phyloP scores from a whole-genome alignment of 2,329 filamentous ascomycete species.

The Tympanopsis confertula region DNA sequence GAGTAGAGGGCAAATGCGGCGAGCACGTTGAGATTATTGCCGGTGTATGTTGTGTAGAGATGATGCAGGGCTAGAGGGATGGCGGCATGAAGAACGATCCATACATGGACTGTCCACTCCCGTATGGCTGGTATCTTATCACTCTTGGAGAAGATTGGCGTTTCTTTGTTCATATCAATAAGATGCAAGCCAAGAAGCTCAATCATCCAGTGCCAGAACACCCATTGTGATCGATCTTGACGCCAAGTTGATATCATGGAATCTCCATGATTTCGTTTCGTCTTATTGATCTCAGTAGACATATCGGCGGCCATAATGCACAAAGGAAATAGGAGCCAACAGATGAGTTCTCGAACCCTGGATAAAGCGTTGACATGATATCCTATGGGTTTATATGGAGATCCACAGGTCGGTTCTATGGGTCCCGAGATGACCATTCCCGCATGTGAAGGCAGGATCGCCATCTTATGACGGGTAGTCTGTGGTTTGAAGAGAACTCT shows the following conservation, averaged over 20 bases:
- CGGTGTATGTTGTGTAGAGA: constrained; percentile 8
- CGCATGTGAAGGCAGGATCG: too few species aligned
- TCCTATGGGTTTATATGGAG: too few species aligned
- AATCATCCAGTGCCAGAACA: constrained; percentile 3
- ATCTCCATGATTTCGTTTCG: constrained; percentile 4
- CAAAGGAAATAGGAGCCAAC: too few species aligned
- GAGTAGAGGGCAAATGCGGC: constrained; percentile 16
- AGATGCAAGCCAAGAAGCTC: constrained; percentile 5
- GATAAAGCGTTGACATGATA: too few species aligned
- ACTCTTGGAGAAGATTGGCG: constrained; percentile 17
- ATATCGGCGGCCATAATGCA: too few species aligned
- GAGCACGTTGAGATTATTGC: constrained; percentile 8
- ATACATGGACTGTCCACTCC: constrained; percentile 15
- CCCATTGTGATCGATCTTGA: constrained; percentile 1
- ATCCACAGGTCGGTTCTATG: too few species aligned
- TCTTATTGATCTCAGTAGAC: too few species aligned
- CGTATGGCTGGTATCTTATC: constrained; percentile 17
- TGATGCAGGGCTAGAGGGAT: constrained; percentile 14
- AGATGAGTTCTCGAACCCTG: too few species aligned
- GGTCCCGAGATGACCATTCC: too few species aligned
- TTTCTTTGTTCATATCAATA: constrained; percentile 4
- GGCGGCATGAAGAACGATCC: constrained; percentile 17
- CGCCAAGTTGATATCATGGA: constrained; percentile 8
- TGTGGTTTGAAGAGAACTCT: too few species aligned
- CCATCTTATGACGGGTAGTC: too few species aligned